phyloP scores from a whole-genome alignment of 345 rosid species.

The Moringa oleifera region DNA sequence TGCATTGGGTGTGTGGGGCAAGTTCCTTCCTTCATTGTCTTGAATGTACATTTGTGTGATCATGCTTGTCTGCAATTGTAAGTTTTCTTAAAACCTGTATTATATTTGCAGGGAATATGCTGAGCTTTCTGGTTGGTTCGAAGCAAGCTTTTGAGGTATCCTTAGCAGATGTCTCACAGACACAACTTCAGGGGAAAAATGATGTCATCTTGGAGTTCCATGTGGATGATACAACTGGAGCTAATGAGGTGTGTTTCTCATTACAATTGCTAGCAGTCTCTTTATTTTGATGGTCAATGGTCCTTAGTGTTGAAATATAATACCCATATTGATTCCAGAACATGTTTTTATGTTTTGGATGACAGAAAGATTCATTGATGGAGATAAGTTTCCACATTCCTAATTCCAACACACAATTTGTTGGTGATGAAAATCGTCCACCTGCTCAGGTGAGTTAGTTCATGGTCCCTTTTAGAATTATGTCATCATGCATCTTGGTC shows the following conservation, averaged over 20 bases:
- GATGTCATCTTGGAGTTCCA: conserved; percentile 96
- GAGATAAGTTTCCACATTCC: conserved; percentile 95
- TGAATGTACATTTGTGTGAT: background rate
- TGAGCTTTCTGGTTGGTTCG: conserved; percentile 69
- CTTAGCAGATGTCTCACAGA: conserved; percentile 85
- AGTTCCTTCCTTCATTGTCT: background rate
- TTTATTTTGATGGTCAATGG: background rate
- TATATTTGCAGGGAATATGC: conserved; percentile 61
- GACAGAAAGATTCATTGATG: conserved; percentile 94
- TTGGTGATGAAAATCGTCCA: conserved; percentile 87
- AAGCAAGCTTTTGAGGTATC: conserved; percentile 97
- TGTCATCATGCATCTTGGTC: background rate
- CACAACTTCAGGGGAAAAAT: conserved; percentile 82
- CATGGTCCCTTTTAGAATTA: background rate
- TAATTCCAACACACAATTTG: conserved; percentile 75
- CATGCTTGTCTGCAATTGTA: background rate
- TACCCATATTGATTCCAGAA: no score
- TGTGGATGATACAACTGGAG: conserved; percentile 95
- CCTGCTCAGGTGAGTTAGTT: conserved; percentile 67
- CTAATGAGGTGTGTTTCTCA: conserved; percentile 64
- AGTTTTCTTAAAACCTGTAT: background rate
- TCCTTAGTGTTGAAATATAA: background rate
- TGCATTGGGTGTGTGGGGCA: background rate
- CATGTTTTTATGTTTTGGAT: background rate
- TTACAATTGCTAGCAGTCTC: background rate